Percentiles rank a stretch among this genome's conserved stretches.
These are phyloP conservation scores for Eleusine indica DNA, from an alignment of 176 grass and related monocot genomes.

Conservation along the genomic window DNA sequence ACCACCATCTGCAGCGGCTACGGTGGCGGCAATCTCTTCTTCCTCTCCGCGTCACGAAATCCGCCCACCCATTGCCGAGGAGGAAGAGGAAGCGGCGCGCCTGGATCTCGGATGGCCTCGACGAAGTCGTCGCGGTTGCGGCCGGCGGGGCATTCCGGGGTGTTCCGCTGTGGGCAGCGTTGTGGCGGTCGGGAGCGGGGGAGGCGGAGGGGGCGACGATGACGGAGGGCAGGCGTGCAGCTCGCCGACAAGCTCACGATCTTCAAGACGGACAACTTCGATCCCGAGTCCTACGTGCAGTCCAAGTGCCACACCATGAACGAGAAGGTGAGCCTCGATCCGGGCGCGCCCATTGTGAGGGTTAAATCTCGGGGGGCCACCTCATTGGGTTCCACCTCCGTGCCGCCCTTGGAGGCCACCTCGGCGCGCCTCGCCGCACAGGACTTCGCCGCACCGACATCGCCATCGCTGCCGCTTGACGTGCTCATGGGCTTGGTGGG, in stretches of 20 bases:
- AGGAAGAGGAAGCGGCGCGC: neutral
- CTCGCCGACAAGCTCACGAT: conserved; percentile 99
- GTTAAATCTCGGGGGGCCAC: conserved; percentile 5
- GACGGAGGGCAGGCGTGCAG: conserved; percentile 60
- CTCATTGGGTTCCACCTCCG: too few species aligned
- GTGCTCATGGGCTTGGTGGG: too few species aligned
- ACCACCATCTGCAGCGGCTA: neutral
- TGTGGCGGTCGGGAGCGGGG: conserved; percentile 37
- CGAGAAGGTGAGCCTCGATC: conserved; percentile 69
- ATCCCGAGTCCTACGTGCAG: conserved; percentile 94
- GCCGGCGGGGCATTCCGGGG: conserved; percentile 68
- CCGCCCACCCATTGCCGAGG: conserved; percentile 4
- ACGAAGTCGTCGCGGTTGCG: conserved; percentile 82
- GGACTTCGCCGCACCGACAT: too few species aligned
- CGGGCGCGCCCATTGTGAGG: neutral
- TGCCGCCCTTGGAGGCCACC: too few species aligned
- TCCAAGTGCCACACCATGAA: conserved; percentile 98
- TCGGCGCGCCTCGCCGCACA: too few species aligned
- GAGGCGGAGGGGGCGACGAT: conserved; percentile 35
- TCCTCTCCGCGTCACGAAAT: neutral
- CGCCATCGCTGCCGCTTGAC: too few species aligned
- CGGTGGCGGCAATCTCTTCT: conserved; percentile 10
- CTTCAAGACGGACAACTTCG: conserved; percentile 98
- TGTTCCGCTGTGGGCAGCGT: conserved; percentile 57
- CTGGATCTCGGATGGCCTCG: conserved; percentile 73